Percentiles rank a stretch among this genome's conserved stretches.
These are phyloP conservation scores for Sugiyamaella marilandica DNA, from an alignment of 805 yeast genomes.

Conservation along the genomic window DNA sequence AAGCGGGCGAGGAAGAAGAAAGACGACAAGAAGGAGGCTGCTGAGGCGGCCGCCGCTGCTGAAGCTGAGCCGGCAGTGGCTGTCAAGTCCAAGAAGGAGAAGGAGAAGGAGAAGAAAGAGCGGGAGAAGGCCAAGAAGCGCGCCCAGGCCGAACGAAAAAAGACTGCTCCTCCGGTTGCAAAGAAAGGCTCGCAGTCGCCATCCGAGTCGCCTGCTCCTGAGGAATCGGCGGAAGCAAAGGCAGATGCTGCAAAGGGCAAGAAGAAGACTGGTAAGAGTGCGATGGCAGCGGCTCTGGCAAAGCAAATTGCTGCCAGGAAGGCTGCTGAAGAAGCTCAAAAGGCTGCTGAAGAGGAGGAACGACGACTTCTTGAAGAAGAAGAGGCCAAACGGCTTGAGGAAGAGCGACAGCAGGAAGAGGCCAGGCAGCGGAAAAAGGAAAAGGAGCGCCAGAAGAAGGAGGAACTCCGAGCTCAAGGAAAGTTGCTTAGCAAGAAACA, in stretches of 20 bases:
- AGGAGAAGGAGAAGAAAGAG: slow-evolving; percentile 80
- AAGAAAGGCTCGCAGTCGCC: slow-evolving; percentile 51
- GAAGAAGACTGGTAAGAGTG: slow-evolving; percentile 84
- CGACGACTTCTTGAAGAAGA: slow-evolving; percentile 50
- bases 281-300: slow-evolving; percentile 86
- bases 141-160: slow-evolving; percentile 82
- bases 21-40: slow-evolving; percentile 60
- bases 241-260: slow-evolving; percentile 48
- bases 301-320: slow-evolving; percentile 84
- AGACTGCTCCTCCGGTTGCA: slow-evolving; percentile 48
- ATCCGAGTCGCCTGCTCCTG: slow-evolving; percentile 39
- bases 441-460: slow-evolving; percentile 78
- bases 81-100: slow-evolving; percentile 88
- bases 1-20: slow-evolving; percentile 75
- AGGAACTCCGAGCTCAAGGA: slow-evolving; percentile 94
- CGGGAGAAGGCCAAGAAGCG: slow-evolving; percentile 76
- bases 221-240: slow-evolving; percentile 33
- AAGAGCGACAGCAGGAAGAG: slow-evolving; percentile 51
- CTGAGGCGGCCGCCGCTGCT: slow-evolving; percentile 41
- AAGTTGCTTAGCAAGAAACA: slow-evolving; percentile 90
- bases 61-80: slow-evolving; percentile 51
- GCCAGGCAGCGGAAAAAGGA: slow-evolving; percentile 68
- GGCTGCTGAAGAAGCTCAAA: slow-evolving; percentile 81
- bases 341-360: slow-evolving; percentile 67
- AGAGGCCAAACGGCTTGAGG: slow-evolving; percentile 52